Evolutionary conservation across 345 rosid species (phyloP).

Genomic region (Microcos paniculata): DNA sequence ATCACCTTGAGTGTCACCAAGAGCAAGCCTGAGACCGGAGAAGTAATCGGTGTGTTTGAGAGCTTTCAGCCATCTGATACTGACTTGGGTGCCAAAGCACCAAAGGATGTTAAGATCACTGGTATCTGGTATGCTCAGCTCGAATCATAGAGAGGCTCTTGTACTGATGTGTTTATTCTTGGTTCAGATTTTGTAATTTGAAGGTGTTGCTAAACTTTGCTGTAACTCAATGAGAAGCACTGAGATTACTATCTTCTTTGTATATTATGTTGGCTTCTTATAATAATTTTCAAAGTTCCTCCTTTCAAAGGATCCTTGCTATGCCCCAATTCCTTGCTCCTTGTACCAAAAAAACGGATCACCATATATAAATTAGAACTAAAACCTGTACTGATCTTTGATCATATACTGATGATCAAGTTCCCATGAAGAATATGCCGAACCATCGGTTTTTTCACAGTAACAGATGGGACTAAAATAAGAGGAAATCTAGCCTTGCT

Average conservation of each 20-base stretch:
- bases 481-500: background rate
- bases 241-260: slow-evolving; percentile 23
- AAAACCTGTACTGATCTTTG: background rate
- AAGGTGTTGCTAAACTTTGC: slow-evolving; percentile 31
- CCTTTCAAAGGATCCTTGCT: background rate
- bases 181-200: slow-evolving; percentile 39
- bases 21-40: slow-evolving; percentile 90
- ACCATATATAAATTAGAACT: background rate
- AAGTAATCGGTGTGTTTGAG: slow-evolving; percentile 93
- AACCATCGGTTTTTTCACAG: background rate
- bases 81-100: slow-evolving; percentile 91
- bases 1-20: slow-evolving; percentile 78
- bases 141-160: slow-evolving; percentile 43
- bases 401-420: background rate
- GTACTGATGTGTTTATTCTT: slow-evolving; percentile 21
- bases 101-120: slow-evolving; percentile 95
- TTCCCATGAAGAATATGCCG: background rate
- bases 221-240: slow-evolving; percentile 30
- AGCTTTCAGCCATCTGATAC: slow-evolving; percentile 98
- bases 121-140: slow-evolving; percentile 99
- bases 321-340: background rate
- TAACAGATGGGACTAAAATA: background rate
- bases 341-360: background rate
- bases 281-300: slow-evolving; percentile 9
- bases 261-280: slow-evolving; percentile 27